Base-by-base conservation (phyloP, 495 filamentous ascomycete genomes). In the Gamarada debralockiae region DNA sequence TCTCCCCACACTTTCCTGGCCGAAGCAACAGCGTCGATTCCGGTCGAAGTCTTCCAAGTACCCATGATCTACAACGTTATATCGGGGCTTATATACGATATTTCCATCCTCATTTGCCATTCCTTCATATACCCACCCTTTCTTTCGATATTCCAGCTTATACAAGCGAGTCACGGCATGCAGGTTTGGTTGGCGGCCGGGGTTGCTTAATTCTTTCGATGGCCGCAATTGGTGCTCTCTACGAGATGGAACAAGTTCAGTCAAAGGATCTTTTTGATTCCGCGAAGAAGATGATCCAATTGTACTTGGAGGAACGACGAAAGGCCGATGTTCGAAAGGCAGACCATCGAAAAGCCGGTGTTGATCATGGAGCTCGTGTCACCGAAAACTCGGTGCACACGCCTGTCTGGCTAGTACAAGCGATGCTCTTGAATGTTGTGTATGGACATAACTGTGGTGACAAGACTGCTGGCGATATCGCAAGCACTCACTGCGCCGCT, bases 371-470 rank as follows among this genome's bases (percentile, higher is more conserved):
- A 9, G 20, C 49, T 7, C 67, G 67, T 58, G 70, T 75, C 44
- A 70, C 76, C 29, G 87, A 92, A 52, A 80, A 79, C 58, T 77
- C 84, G 1, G 74, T 84, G 38, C 86, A 93, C 58, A 96, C 90
- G 12, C 93, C 93, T 2, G 75, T 97, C 44, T 97, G 93, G 93
- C 77, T 98, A 23, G 90, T 98, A n/a, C 93, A 98, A 63, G 92
- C 93, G 1, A 97, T 98, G 93, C 77, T 98, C 24, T 76, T 98
- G 36, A 97, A 96, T 68, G 88, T 97, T 29, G 86, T 97, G 10
- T 98, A 96, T 59, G 95, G 95, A 9, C 89, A 97, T 59, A 91
- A 95, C 57, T 96, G 89, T 65, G 95, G 89, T 22, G 92, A 98
- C 63, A 93, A 92, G 70, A 82, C 77, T 29, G 85, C 89, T 13